Conservation (phyloP, 352 stramenopile genomes). For the Achlya hypogyna region DNA sequence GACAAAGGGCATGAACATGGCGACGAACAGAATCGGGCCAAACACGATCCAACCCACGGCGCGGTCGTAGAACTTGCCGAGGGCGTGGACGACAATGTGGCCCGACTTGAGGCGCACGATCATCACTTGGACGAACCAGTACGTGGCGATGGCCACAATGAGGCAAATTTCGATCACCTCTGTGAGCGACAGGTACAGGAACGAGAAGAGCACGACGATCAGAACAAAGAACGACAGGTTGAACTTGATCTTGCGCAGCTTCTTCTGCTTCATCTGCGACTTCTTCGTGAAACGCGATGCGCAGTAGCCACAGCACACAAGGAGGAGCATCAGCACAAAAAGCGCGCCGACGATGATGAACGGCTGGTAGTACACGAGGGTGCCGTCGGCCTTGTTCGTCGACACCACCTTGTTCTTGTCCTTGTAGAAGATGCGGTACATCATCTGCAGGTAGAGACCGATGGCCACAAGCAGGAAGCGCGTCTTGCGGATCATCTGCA, state of each 20-base stretch:
- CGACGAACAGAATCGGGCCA: slow-evolving; percentile 78
- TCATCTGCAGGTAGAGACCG: slow-evolving; percentile 31
- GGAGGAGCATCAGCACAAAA: slow-evolving; percentile 55
- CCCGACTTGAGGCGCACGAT: slow-evolving; percentile 75
- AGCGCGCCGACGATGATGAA: slow-evolving; percentile 43
- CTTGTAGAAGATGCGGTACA: slow-evolving; percentile 74
- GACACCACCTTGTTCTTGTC: slow-evolving; percentile 44
- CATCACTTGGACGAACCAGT: slow-evolving; percentile 82
- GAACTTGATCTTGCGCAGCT: slow-evolving; percentile 85
- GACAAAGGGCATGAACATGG: slow-evolving; percentile 86
- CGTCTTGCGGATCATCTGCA: slow-evolving; percentile 17
- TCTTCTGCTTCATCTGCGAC: slow-evolving; percentile 85
- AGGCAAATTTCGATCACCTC: slow-evolving; percentile 71
- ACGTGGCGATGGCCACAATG: slow-evolving; percentile 57
- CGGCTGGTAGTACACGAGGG: slow-evolving; percentile 44
- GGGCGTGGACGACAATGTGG: slow-evolving; percentile 72
- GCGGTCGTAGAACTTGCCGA: slow-evolving; percentile 65
- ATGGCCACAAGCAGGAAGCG: slow-evolving; percentile 20
- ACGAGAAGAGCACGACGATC: slow-evolving; percentile 48
- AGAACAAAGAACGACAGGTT: slow-evolving; percentile 60
- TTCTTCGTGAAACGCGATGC: slow-evolving; percentile 82
- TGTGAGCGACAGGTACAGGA: slow-evolving; percentile 55
- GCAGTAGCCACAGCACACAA: slow-evolving; percentile 79
- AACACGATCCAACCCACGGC: slow-evolving; percentile 83
- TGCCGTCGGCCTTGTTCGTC: slow-evolving; percentile 27